These are phyloP conservation scores for Marchantia paleacea DNA, from an alignment of 225 moss, liverwort and hornwort genomes.

Conservation along the genomic window DNA sequence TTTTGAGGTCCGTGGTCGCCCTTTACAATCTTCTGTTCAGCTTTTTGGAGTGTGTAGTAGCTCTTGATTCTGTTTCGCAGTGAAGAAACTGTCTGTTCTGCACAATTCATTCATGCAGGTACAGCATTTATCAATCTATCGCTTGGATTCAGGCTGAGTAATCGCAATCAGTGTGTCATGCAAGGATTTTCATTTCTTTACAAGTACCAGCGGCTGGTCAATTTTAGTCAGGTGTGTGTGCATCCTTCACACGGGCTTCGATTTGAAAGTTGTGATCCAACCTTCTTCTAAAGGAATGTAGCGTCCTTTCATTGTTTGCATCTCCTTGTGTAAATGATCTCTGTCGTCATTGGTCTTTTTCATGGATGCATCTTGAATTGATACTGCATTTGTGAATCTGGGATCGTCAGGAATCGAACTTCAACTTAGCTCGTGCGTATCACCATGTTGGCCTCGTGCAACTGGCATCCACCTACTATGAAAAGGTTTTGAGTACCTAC, in stretches of 20 bases:
- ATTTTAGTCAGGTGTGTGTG: constrained; percentile 55
- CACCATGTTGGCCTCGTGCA: constrained; percentile 94
- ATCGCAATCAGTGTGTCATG: constrained; percentile 88
- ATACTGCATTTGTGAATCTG: constrained; percentile 26
- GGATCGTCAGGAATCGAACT: constrained; percentile 95
- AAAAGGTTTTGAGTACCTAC: constrained; percentile 65
- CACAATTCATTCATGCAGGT: constrained; percentile 35
- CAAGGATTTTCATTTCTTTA: constrained; percentile 93
- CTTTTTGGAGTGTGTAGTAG: no score
- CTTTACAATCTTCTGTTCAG: no score
- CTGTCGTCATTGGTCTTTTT: background rate
- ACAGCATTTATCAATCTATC: constrained; percentile 93
- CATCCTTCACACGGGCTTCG: background rate
- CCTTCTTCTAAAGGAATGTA: background rate
- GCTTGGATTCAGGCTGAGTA: constrained; percentile 86
- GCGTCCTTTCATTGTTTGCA: background rate
- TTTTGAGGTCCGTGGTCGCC: background rate
- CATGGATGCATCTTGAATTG: background rate
- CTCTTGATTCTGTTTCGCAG: background rate
- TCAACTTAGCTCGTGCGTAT: constrained; percentile 86
- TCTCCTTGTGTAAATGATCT: background rate
- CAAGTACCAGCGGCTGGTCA: constrained; percentile 74
- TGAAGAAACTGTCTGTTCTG: background rate
- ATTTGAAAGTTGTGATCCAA: no score
- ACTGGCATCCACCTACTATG: constrained; percentile 81